Conservation (phyloP, 805 yeast genomes). For the Candida chauliodis region DNA sequence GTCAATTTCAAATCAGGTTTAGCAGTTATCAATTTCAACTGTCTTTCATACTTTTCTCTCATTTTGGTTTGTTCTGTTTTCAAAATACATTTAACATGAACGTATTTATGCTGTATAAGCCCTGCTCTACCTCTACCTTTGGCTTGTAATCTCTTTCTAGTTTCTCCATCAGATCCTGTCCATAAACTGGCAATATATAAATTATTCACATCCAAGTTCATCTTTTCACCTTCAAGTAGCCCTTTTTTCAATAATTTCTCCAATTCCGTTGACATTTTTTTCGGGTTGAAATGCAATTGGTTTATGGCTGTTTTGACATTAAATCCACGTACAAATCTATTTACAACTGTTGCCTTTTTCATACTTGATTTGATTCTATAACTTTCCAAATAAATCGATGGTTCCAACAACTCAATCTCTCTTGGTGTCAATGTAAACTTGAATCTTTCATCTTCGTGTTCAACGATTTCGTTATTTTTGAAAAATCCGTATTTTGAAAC, state of each 20-base stretch:
- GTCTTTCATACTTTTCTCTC: conserved; percentile 58
- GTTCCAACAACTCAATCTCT: conserved; percentile 80
- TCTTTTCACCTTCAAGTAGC: conserved; percentile 58
- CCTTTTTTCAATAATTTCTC: conserved; percentile 74
- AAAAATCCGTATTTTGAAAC: conserved; percentile 64
- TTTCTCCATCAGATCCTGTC: conserved; percentile 86
- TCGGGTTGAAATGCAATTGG: conserved; percentile 84
- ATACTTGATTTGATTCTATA: conserved; percentile 81
- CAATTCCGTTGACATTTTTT: conserved; percentile 74
- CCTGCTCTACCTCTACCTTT: conserved; percentile 93
- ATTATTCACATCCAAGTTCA: conserved; percentile 57
- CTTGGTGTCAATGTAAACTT: conserved; percentile 53
- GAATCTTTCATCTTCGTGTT: conserved; percentile 44
- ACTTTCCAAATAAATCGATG: conserved; percentile 78
- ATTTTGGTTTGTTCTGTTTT: conserved; percentile 61
- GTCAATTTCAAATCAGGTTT: conserved; percentile 53
- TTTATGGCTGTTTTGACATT: conserved; percentile 78
- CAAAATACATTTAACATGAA: conserved; percentile 77
- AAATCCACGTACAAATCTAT: conserved; percentile 71
- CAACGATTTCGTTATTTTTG: conserved; percentile 55
- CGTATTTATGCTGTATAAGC: conserved; percentile 66
- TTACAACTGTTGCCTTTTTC: conserved; percentile 80
- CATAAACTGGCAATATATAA: conserved; percentile 78
- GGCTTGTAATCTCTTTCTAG: conserved; percentile 67
- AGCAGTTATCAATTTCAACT: conserved; percentile 42